A percentile compares a stretch with the other conserved stretches of the same genome.
phyloP scores from a whole-genome alignment of 2,329 filamentous ascomycete genomes.

The Penicillium aurantiogriseum region DNA sequence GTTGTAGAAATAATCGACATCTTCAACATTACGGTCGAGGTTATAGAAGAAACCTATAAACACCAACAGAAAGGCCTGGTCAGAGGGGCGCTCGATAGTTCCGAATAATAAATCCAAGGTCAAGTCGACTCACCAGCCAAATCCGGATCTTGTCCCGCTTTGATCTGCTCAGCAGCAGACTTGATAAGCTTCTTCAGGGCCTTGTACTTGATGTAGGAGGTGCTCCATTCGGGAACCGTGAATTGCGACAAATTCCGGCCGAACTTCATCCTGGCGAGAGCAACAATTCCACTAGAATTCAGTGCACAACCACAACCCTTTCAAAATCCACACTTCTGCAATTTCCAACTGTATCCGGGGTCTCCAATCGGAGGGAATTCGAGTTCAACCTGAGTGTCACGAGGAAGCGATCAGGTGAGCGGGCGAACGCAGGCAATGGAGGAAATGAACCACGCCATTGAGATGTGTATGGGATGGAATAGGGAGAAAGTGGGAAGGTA shows the following conservation, averaged over 20 bases:
- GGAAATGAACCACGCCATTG: slow-evolving; percentile 18
- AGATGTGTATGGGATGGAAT: not conserved
- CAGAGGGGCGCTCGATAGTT: slow-evolving; percentile 19
- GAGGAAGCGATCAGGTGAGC: slow-evolving; percentile 24
- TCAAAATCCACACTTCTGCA: not conserved
- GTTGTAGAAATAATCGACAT: slow-evolving; percentile 96
- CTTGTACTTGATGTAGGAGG: slow-evolving; percentile 53
- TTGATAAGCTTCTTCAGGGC: slow-evolving; percentile 91
- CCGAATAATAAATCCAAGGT: not conserved
- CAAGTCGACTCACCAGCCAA: slow-evolving; percentile 78
- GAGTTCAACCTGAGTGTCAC: slow-evolving; percentile 19
- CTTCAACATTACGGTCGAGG: slow-evolving; percentile 93
- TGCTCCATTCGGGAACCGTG: slow-evolving; percentile 52
- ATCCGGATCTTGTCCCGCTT: slow-evolving; percentile 74
- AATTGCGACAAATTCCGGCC: slow-evolving; percentile 50
- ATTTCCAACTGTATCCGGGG: not conserved
- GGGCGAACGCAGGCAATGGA: slow-evolving; percentile 19
- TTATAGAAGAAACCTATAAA: slow-evolving; percentile 88
- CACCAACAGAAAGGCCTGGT: slow-evolving; percentile 14
- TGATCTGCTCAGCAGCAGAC: slow-evolving; percentile 63
- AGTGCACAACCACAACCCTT: not conserved
- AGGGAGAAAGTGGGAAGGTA: not conserved
- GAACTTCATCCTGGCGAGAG: slow-evolving; percentile 48
- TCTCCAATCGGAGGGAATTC: not conserved
- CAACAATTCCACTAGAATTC: not conserved